phyloP scores from a whole-genome alignment of 192 early-diverging fungal species.

The Linnemannia hyalina region DNA sequence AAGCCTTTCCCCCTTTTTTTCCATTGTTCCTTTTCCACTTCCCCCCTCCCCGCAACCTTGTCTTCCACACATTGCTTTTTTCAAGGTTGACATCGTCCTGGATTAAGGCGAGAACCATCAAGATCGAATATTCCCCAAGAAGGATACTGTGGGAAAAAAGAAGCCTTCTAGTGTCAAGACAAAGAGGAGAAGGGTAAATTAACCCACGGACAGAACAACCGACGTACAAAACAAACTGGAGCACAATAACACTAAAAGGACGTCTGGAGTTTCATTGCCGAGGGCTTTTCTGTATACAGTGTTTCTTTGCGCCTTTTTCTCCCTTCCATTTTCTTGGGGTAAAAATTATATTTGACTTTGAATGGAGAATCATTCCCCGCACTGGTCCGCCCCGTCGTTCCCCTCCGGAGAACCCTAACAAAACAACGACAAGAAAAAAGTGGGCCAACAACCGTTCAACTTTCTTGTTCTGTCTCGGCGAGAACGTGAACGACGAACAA shows the following conservation, averaged over 20 bases:
- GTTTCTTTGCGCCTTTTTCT: not conserved
- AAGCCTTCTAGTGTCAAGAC: not conserved
- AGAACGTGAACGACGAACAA: not conserved
- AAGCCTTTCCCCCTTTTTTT: not conserved
- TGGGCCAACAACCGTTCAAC: not conserved
- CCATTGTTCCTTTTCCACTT: not conserved
- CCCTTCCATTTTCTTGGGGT: constrained; percentile 19
- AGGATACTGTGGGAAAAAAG: not conserved
- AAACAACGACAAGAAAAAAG: not conserved
- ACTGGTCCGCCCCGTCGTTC: constrained; percentile 15
- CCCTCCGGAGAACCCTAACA: not conserved
- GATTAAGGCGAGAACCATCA: not conserved
- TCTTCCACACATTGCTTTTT: not conserved
- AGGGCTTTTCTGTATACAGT: not conserved
- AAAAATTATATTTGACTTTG: constrained; percentile 17
- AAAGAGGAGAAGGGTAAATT: not conserved
- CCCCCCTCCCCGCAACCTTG: not conserved
- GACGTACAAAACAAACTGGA: not conserved
- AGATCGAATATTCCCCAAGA: not conserved
- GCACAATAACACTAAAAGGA: not conserved
- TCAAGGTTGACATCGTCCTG: not conserved
- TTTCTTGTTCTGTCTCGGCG: not conserved
- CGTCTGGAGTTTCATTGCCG: not conserved
- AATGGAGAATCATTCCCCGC: constrained; percentile 34
- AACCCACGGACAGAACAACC: not conserved